Conservation (phyloP, 1,284 basidiomycete species). For the Moniliophthora roreri region DNA sequence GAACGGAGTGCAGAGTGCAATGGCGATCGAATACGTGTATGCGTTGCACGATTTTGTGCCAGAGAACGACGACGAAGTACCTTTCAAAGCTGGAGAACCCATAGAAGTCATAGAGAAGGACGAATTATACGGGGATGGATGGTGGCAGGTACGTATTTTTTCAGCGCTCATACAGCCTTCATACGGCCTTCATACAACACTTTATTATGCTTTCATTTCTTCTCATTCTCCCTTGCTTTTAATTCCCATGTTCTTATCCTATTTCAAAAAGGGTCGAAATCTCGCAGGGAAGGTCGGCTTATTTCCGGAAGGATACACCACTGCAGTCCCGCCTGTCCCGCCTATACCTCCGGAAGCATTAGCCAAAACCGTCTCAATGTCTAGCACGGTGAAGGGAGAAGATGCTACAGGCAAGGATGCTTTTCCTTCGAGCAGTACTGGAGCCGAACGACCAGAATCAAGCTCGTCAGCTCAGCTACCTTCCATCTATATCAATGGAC, state of each 20-base stretch:
- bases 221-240: slow-evolving; percentile 13
- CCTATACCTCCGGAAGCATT: slow-evolving; percentile 12
- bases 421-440: slow-evolving; percentile 40
- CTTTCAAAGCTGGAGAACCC: slow-evolving; percentile 83
- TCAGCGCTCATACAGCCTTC: slow-evolving; percentile 10
- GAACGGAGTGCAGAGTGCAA: neutral
- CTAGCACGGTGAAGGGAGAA: slow-evolving; percentile 21
- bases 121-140: slow-evolving; percentile 94
- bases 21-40: slow-evolving; percentile 63
- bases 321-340: slow-evolving; percentile 48
- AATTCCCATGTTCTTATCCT: slow-evolving; percentile 12
- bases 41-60: slow-evolving; percentile 86
- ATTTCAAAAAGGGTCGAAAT: slow-evolving; percentile 73
- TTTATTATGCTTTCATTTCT: slow-evolving; percentile 5
- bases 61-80: slow-evolving; percentile 93
- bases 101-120: slow-evolving; percentile 93
- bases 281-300: slow-evolving; percentile 80
- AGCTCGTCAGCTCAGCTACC: slow-evolving; percentile 24
- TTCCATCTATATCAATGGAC: slow-evolving; percentile 31
- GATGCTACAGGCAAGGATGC: slow-evolving; percentile 27
- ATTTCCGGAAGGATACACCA: slow-evolving; percentile 92
- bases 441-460: slow-evolving; percentile 35
- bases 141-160: slow-evolving; percentile 85
- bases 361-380: slow-evolving; percentile 21
- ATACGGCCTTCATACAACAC: slow-evolving; percentile 6